A percentile compares a stretch with the other conserved stretches of the same genome.
Evolutionary conservation across 2,329 filamentous ascomycete species (phyloP).

Genomic region (Sclerotinia nivalis): DNA sequence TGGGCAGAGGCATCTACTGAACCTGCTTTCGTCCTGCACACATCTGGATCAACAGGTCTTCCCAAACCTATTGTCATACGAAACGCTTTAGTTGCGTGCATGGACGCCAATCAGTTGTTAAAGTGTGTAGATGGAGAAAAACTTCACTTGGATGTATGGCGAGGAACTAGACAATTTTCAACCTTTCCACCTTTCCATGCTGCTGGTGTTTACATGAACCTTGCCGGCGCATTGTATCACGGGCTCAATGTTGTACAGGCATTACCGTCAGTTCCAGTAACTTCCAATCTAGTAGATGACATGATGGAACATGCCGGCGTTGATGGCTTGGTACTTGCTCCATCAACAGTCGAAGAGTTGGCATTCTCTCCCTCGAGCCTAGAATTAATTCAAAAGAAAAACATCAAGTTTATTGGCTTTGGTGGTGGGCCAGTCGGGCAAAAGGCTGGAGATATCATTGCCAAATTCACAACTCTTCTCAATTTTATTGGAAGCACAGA

Average conservation of each 20-base stretch:
- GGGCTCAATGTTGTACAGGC: conserved; percentile 1
- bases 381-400: conserved; percentile 8
- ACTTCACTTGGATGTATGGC: neutral
- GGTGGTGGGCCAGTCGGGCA: conserved; percentile 18
- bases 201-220: neutral
- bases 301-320: conserved; percentile 17
- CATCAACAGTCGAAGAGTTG: conserved; percentile 21
- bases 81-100: conserved; percentile 5
- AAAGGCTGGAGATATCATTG: conserved; percentile 21
- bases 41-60: conserved; percentile 29
- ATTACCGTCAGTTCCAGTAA: conserved; percentile 19
- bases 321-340: conserved; percentile 10
- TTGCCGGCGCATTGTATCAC: neutral
- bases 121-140: neutral
- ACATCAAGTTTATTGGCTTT: conserved; percentile 7
- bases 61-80: conserved; percentile 27
- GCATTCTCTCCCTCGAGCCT: conserved; percentile 14
- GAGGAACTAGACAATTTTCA: conserved; percentile 1
- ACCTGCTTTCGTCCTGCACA: conserved; percentile 25
- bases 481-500: conserved; percentile 22
- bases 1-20: conserved; percentile 34
- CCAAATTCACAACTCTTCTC: conserved; percentile 6
- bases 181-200: conserved; percentile 21
- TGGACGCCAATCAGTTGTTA: conserved; percentile 4
- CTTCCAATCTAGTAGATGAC: conserved; percentile 11